phyloP scores from a whole-genome alignment of 345 rosid species.

The Salix koriyanagi region DNA sequence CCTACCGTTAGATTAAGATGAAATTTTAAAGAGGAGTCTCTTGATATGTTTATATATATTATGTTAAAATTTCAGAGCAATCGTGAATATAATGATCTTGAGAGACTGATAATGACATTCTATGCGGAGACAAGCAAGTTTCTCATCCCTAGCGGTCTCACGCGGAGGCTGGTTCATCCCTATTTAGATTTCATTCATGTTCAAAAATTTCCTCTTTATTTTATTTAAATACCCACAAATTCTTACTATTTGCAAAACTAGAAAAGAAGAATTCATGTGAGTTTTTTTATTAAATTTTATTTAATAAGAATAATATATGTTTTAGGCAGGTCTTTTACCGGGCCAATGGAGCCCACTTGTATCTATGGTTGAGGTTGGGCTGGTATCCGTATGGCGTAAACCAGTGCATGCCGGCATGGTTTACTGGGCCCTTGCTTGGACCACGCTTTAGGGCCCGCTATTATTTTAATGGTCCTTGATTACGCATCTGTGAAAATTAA shows the following conservation, averaged over 20 bases:
- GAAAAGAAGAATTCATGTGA: background rate
- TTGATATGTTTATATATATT: too few relatives aligned
- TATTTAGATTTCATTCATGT: background rate
- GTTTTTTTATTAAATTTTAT: background rate
- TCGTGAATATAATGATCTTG: too few relatives aligned
- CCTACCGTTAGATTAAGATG: too few relatives aligned
- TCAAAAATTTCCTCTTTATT: background rate
- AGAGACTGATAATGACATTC: too few relatives aligned
- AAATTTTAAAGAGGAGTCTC: too few relatives aligned
- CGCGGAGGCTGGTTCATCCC: conserved; percentile 43
- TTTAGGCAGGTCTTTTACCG: conserved; percentile 8
- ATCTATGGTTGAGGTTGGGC: conserved; percentile 27
- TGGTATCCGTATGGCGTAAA: conserved; percentile 22
- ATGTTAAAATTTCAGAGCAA: too few relatives aligned
- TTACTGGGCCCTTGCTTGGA: conserved; percentile 18
- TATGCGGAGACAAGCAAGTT: conserved; percentile 41
- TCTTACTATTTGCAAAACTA: background rate
- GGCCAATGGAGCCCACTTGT: conserved; percentile 31
- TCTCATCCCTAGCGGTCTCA: conserved; percentile 28
- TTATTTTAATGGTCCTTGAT: background rate
- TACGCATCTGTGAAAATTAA: background rate
- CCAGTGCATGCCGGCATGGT: conserved; percentile 23
- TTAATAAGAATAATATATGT: background rate
- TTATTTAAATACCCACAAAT: background rate
- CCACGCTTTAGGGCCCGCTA: conserved; percentile 23